These are phyloP conservation scores for Talaromyces islandicus DNA, from an alignment of 2,329 filamentous ascomycete species.

Conservation along the genomic window DNA sequence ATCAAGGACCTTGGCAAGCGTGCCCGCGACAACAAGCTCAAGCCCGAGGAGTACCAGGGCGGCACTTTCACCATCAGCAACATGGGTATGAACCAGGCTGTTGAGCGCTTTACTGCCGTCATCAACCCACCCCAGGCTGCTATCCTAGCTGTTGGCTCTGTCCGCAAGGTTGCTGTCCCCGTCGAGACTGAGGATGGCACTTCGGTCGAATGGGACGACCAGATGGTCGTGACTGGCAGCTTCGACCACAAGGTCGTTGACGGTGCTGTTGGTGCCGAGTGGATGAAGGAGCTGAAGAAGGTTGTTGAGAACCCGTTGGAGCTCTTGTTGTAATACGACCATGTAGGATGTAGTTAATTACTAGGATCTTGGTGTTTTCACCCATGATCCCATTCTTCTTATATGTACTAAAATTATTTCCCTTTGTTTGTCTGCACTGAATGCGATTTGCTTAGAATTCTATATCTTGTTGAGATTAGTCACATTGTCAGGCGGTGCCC, in stretches of 20 bases:
- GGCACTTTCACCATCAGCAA: conserved; percentile 99
- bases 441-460: conserved; percentile 11
- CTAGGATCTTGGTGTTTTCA: not conserved
- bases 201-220: conserved; percentile 85
- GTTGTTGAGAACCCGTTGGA: conserved; percentile 95
- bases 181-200: conserved; percentile 78
- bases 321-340: conserved; percentile 67
- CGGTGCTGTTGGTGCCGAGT: conserved; percentile 91
- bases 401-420: conserved; percentile 14
- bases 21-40: conserved; percentile 93
- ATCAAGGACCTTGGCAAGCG: conserved; percentile 97
- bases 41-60: conserved; percentile 98
- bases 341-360: conserved; percentile 8
- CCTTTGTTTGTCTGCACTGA: conserved; percentile 11
- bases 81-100: conserved; percentile 98
- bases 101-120: conserved; percentile 95
- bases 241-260: conserved; percentile 99
- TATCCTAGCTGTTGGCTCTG: conserved; percentile 91
- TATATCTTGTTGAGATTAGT: not conserved
- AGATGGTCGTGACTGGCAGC: conserved; percentile 89
- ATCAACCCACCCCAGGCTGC: conserved; percentile 98
- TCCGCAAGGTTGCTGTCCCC: conserved; percentile 89
- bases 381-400: conserved; percentile 7
- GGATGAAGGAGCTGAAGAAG: conserved; percentile 96
- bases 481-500: not conserved